Percentiles rank a stretch among this genome's conserved stretches.
phyloP scores from a whole-genome alignment of 345 rosid genomes.

The Eucalyptus brandiana region DNA sequence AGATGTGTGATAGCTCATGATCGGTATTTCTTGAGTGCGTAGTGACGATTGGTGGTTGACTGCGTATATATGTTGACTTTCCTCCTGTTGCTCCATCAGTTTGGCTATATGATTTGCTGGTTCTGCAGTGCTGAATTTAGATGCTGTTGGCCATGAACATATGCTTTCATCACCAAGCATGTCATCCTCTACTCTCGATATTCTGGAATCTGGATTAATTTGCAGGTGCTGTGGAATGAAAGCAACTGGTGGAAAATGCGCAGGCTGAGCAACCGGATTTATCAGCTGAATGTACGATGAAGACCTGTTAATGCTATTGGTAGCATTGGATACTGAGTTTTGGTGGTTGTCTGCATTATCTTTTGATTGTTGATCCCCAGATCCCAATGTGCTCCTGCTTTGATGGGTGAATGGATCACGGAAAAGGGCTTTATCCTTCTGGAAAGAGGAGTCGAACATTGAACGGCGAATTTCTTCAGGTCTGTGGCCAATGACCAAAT shows the following conservation, averaged over 20 bases:
- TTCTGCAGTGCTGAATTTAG: conserved; percentile 11
- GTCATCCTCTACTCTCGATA: conserved; percentile 22
- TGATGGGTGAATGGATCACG: conserved; percentile 17
- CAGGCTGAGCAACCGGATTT: conserved; percentile 4
- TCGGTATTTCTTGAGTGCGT: conserved; percentile 2
- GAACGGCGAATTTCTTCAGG: conserved; percentile 10
- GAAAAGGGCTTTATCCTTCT: conserved; percentile 17
- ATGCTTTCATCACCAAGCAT: conserved; percentile 25
- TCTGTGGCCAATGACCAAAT: conserved; percentile 6
- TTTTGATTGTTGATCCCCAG: conserved; percentile 9
- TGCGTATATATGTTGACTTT: neutral
- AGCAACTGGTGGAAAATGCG: conserved; percentile 4
- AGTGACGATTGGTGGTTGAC: conserved; percentile 7
- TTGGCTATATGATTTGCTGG: conserved; percentile 4
- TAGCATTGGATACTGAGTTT: conserved; percentile 6
- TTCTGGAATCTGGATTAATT: conserved; percentile 8
- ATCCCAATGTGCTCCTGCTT: conserved; percentile 12
- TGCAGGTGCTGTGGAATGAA: conserved; percentile 8
- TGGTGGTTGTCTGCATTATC: conserved; percentile 12
- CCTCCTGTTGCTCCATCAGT: conserved; percentile 4
- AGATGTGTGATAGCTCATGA: neutral
- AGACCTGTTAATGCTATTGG: conserved; percentile 4
- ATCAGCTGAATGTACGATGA: conserved; percentile 19
- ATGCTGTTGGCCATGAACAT: conserved; percentile 29
- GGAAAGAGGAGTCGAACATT: conserved; percentile 10